Conservation (phyloP, 257 asterid genomes). For the Petrea volubilis region DNA sequence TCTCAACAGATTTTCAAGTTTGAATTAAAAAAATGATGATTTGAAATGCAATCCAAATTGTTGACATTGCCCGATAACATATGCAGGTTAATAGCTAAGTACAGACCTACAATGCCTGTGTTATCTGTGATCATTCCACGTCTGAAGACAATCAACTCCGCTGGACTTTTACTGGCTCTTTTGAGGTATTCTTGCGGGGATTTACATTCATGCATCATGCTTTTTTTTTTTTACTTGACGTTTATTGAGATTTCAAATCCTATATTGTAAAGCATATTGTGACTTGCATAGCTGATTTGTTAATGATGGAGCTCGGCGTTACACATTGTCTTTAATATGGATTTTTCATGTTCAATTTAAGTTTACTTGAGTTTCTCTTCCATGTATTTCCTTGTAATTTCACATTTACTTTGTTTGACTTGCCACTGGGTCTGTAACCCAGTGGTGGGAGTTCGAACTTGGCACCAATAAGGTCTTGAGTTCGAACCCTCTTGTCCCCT, state of each 20-base stretch:
- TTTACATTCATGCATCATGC: no score
- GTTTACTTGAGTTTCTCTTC: no score
- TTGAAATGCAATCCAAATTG: not conserved
- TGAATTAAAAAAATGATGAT: not conserved
- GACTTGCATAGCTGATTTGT: not conserved
- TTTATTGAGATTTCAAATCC: not conserved
- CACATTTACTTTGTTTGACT: no score
- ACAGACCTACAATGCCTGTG: conserved; percentile 95
- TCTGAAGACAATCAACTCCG: conserved; percentile 75
- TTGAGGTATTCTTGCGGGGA: conserved; percentile 52
- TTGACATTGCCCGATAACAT: not conserved
- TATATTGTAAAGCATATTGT: not conserved
- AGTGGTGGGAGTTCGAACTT: no score
- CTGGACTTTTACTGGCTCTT: conserved; percentile 90
- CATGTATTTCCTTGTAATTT: no score
- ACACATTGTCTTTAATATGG: no score
- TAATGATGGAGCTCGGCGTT: no score
- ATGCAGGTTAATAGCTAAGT: conserved; percentile 85
- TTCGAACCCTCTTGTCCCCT: no score
- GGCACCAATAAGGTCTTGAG: no score
- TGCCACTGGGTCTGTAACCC: no score
- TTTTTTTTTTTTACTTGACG: not conserved
- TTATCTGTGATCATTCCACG: conserved; percentile 91
- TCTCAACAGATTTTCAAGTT: not conserved
- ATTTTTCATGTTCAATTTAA: no score